A percentile compares a stretch with the other conserved stretches of the same genome.
These are phyloP conservation scores for Rubus parviflorus DNA, from an alignment of 306 rosid species.

Conservation along the genomic window DNA sequence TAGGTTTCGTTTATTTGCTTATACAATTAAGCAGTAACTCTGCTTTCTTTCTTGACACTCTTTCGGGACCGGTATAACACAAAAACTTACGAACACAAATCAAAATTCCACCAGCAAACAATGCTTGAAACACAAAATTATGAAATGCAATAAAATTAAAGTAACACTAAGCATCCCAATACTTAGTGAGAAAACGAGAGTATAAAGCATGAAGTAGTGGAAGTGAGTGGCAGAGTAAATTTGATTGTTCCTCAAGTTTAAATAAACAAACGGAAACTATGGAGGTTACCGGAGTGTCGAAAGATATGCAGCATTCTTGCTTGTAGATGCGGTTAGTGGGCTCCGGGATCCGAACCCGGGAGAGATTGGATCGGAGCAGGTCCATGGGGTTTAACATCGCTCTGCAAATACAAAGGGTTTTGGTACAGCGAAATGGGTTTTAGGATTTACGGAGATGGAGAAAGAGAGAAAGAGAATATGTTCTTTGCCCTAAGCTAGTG, in stretches of 20 bases:
- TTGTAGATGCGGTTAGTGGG: constrained; percentile 98
- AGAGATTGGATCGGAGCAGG: constrained; percentile 79
- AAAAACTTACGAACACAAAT: neutral
- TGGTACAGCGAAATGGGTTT: constrained; percentile 1
- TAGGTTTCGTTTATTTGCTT: no score
- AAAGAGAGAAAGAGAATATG: constrained; percentile 7
- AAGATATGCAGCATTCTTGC: constrained; percentile 94
- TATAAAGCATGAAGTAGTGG: neutral
- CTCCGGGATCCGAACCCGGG: constrained; percentile 91
- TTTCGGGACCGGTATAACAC: no score
- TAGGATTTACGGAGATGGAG: neutral
- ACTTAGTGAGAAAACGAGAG: neutral
- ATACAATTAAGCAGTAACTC: no score
- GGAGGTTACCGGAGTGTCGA: constrained; percentile 71
- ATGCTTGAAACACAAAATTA: neutral
- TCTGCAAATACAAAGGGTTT: constrained; percentile 4
- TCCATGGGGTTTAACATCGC: constrained; percentile 57
- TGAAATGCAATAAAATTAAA: neutral
- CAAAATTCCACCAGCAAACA: neutral
- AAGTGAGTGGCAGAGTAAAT: neutral
- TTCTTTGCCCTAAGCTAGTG: constrained; percentile 40
- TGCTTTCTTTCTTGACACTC: no score
- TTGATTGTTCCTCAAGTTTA: no score
- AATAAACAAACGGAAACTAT: neutral
- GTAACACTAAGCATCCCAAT: neutral